Percentiles rank a stretch among this genome's conserved stretches.
Conservation (phyloP, 225 moss, liverwort and hornwort species). For the Neckera pumila region DNA sequence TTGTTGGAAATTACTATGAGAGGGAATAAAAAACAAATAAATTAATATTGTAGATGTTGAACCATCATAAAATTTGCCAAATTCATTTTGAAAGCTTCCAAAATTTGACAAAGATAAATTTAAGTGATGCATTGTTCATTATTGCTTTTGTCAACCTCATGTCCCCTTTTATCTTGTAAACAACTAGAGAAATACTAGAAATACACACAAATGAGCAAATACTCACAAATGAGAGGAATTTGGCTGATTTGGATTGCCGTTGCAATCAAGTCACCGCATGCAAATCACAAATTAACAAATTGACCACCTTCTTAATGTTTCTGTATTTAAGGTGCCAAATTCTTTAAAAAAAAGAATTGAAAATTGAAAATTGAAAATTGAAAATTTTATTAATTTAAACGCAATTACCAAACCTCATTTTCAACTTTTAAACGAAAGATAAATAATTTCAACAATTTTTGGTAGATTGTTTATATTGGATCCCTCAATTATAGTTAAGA, state of each 20-base stretch:
- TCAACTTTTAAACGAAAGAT: neutral
- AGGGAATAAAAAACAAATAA: neutral
- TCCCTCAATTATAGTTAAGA: neutral
- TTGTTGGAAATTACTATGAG: neutral
- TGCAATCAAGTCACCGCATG: neutral
- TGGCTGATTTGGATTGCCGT: neutral
- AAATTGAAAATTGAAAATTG: neutral
- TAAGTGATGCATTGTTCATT: too few relatives aligned
- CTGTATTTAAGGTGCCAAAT: neutral
- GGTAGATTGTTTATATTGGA: neutral
- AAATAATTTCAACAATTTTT: neutral
- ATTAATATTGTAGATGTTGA: neutral
- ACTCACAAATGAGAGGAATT: neutral
- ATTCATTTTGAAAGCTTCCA: neutral
- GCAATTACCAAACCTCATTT: fast-evolving
- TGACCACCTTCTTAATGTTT: neutral
- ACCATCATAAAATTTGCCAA: neutral
- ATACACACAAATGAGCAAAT: neutral
- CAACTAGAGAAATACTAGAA: neutral
- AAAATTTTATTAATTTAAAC: neutral
- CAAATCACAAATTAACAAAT: neutral
- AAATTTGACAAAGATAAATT: neutral
- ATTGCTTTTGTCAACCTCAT: too few relatives aligned
- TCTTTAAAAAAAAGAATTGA: neutral
- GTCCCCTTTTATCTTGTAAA: too few relatives aligned